Conservation (phyloP, 805 yeast species). For the Cyberlindnera mycetangii region DNA sequence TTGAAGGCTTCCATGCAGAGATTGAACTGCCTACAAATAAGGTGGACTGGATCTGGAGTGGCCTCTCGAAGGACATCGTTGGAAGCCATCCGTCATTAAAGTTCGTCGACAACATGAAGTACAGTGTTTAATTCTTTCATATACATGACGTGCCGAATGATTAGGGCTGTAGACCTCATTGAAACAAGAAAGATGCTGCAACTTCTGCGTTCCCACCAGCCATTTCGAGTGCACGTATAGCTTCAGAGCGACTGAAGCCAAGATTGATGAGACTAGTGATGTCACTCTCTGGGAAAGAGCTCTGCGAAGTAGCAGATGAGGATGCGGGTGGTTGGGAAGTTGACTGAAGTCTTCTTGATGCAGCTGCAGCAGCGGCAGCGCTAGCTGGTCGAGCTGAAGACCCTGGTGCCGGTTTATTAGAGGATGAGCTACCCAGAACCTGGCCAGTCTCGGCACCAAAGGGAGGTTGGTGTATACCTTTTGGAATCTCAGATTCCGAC, state of each 20-base stretch:
- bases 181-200: constrained; percentile 79
- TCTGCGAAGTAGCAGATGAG: neutral
- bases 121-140: constrained; percentile 5
- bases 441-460: neutral
- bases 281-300: constrained; percentile 32
- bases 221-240: constrained; percentile 56
- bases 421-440: neutral
- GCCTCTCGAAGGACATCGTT: constrained; percentile 27
- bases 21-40: constrained; percentile 48
- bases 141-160: neutral
- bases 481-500: constrained; percentile 67
- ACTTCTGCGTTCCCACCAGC: constrained; percentile 78
- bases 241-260: constrained; percentile 71
- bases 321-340: constrained; percentile 6
- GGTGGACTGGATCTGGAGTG: constrained; percentile 35
- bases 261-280: constrained; percentile 53
- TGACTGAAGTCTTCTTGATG: constrained; percentile 9
- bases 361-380: constrained; percentile 25
- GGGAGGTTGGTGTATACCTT: constrained; percentile 10
- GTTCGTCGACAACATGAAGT: constrained; percentile 16
- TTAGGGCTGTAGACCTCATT: constrained; percentile 15
- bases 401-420: neutral
- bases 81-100: constrained; percentile 27
- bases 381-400: neutral
- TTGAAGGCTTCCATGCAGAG: constrained; percentile 72